Conservation (phyloP, 2,329 filamentous ascomycete genomes). For the Fusarium avenaceum region DNA sequence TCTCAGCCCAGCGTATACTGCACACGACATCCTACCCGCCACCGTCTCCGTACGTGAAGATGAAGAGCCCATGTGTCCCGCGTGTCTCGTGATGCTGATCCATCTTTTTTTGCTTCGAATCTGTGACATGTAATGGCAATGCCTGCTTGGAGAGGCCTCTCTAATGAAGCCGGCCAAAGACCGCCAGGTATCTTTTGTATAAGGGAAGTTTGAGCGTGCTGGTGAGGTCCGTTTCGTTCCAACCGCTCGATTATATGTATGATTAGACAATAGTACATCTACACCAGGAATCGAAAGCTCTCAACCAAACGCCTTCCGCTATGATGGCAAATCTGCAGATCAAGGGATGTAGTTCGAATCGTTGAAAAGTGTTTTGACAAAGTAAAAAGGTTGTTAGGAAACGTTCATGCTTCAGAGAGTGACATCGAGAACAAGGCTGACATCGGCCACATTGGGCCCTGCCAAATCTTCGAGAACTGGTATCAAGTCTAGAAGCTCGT, state of each 20-base stretch:
- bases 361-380: slow-evolving; percentile 50
- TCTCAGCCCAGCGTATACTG: slow-evolving; percentile 31
- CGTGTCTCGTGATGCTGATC: slow-evolving; percentile 47
- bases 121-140: slow-evolving; percentile 52
- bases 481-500: slow-evolving; percentile 96
- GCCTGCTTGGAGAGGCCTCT: slow-evolving; percentile 47
- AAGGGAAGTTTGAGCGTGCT: slow-evolving; percentile 42
- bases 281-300: slow-evolving; percentile 63
- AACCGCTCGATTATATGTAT: slow-evolving; percentile 61
- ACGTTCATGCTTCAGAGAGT: slow-evolving; percentile 68
- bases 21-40: slow-evolving; percentile 35
- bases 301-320: slow-evolving; percentile 69
- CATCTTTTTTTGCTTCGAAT: slow-evolving; percentile 52
- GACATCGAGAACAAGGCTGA: slow-evolving; percentile 97
- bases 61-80: slow-evolving; percentile 43
- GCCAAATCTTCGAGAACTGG: slow-evolving; percentile 98
- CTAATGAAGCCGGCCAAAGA: slow-evolving; percentile 33
- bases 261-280: slow-evolving; percentile 67
- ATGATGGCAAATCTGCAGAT: slow-evolving; percentile 61
- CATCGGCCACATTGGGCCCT: slow-evolving; percentile 88
- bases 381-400: slow-evolving; percentile 49
- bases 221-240: slow-evolving; percentile 43
- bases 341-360: slow-evolving; percentile 52
- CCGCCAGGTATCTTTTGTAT: slow-evolving; percentile 43
- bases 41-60: slow-evolving; percentile 32